Base-by-base conservation (phyloP, 306 rosid species). In the Cicer arietinum region DNA sequence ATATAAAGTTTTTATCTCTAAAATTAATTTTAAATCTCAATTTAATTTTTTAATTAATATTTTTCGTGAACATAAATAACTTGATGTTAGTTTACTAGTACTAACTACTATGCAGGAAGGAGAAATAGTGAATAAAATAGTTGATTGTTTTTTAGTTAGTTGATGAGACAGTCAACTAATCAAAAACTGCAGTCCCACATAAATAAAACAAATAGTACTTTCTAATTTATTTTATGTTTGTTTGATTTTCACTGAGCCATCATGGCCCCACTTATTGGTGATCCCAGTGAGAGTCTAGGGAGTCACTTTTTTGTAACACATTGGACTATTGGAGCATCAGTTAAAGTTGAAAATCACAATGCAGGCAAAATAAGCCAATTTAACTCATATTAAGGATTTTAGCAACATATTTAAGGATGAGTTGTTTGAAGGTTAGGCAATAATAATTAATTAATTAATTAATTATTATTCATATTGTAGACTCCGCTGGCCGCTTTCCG, bases 81-180 rank as follows among this genome's bases (percentile, higher is more conserved):
- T 14, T 14, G 16, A 14, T 14, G 16, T 14, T 14, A 14, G 0
- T 14, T 8, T 18, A 20, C 37, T 18, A 54, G 13, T 54, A 18
- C 56, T 51, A 51, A 51, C 9, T n/a, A 57, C 18, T 12, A 13
- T 12, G 6, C 11, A 35, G 3, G 18, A 39, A 35, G 45, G 20
- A 58, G 68, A 76, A 80, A 11, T 51, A 25, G 68, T 72, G 13
- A 66, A 73, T 73, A 8, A 67, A 7, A 66, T 45, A 77, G 37
- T 69, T 45, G 0, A 13, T 13, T 69, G 25, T 2, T 25, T 56
- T 69, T 80, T 74, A 51, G 66, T 76, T 60, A 46, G 71, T 77
- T 65, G 35, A 60, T 52, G 88, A 66, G 80, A 71, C 77, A 78
- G 16, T 77, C 45, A 62, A 74, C 65, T 74, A 54, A 77, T 63